Base-by-base conservation (phyloP, 192 early-diverging fungal genomes). In the Obelidium mucronatum region DNA sequence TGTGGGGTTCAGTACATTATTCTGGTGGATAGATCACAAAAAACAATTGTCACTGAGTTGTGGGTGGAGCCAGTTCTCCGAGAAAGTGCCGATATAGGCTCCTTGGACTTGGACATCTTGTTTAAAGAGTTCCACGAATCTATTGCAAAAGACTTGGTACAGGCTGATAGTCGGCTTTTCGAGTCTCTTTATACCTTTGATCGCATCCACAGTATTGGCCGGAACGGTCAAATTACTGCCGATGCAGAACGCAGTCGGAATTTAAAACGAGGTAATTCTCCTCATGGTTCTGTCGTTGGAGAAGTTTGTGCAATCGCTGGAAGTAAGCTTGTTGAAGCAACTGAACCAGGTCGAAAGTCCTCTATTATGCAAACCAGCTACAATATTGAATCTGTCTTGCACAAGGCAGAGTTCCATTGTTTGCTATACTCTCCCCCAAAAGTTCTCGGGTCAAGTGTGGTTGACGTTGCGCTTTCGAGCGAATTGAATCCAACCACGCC, bases 1-100 rank as follows among this genome's bases (percentile, higher is more conserved):
- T 85, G 80, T 51, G 67, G 77, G 22, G 53, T 88, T 22, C 87
- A 88, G 63, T 86, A 80, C 65, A 77, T 86, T 40, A 64, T 85
- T 34, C 28, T 82, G 36, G 67, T 79, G 24, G 81, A 88, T 76
- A 40, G 40, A 26, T 31, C 44, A 5, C 40, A 65, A 31, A 63
- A 56, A 37, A 79, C 60, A 3, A 59, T 88, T 36, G 60, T 79
- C 0, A 81, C 84, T 28, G 87, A 88, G 68, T 66, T 86, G 13
- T 86, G 82, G 80, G 77, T 77, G 1, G 87, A 88, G 58, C 84
- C 87, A 2, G 60, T 84, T n/a, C 53, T 69, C 1, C 62, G 74
- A 48, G 83, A 80, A 39, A 70, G 54, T 15, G 74, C 63, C 19
- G 76, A 79, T 13, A 26, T 78, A 5, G 66, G n/a, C 15, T 33